Base-by-base conservation (phyloP, 495 filamentous ascomycete species). In the Tuber indicum region DNA sequence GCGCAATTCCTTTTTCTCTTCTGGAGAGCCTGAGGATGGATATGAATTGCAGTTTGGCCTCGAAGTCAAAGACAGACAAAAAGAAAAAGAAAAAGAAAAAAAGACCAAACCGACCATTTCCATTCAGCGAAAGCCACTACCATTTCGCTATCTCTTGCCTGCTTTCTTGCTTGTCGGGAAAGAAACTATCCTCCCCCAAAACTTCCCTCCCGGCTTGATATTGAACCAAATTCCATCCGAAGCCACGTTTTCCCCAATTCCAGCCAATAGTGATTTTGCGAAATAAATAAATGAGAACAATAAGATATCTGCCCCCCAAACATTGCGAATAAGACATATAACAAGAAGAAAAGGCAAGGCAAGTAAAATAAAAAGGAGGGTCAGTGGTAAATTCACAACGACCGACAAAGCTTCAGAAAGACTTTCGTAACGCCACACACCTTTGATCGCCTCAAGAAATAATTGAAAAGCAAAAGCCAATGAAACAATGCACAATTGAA, bases 371-470 rank as follows among this genome's bases (percentile, higher is more conserved):
- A 72, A 72, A n/a, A 43, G 44, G 10, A 72, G 16, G 26, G 26
- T 19, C 44, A 46, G 39, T 41, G 12, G 71, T 36, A 42, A 46
- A 21, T 23, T 46, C 71, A 72, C 36, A 41, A 9, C 42, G 44
- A 72, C 41, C 71, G 71, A 42, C 71, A 72, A 32, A 66, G 26
- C 32, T 66, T 72, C 44, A 45, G 71, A 72, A 72, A 42, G 41
- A 72, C 36, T 43, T 43, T 46, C 71, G 26, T 46, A 72, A 72
- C 71, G 44, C 41, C 71, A n/a, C 71, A 16, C 71, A 46, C 71
- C 41, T 12, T 42, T 32, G 44, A 42, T 72, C 36, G 41, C 71
- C 41, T 72, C 71, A n/a, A 72, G 14, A n/a, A 42, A n/a, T 23
- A 43, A 42, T 32, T 17, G 39, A 43, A 42, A 43, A 42, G 36